Evolutionary conservation across 2,329 filamentous ascomycete genomes (phyloP).

Genomic region (Cercospora sp.): DNA sequence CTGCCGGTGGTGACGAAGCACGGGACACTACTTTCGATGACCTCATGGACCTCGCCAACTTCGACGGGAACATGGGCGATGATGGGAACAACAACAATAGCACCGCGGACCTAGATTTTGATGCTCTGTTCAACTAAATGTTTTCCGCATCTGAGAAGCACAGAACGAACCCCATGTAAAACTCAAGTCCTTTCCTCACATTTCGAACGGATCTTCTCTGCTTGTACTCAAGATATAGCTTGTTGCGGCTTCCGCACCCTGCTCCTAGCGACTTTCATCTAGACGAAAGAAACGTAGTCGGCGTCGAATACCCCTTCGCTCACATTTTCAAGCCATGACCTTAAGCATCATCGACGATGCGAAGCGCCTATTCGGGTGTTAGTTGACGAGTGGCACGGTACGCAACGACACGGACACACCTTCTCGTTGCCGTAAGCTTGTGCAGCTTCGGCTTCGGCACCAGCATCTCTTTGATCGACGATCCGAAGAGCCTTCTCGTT

Average conservation of each 20-base stretch:
- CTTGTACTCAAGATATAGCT: neutral
- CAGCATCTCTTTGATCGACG: neutral
- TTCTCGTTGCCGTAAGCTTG: constrained; percentile 9
- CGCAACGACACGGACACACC: neutral
- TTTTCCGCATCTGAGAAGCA: neutral
- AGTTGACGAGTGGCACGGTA: neutral
- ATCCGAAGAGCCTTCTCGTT: neutral
- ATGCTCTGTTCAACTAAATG: constrained; percentile 24
- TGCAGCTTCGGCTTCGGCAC: constrained; percentile 1
- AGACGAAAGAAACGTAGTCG: neutral
- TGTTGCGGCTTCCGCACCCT: neutral
- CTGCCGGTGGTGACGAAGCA: constrained; percentile 19
- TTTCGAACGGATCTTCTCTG: neutral
- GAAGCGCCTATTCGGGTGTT: neutral
- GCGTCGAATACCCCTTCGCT: neutral
- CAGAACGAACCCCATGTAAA: neutral
- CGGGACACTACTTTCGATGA: constrained; percentile 39
- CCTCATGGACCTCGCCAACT: constrained; percentile 39
- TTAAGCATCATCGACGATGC: neutral
- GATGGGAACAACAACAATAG: constrained; percentile 11
- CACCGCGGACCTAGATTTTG: constrained; percentile 24
- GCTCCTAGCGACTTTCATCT: neutral
- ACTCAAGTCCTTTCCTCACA: neutral
- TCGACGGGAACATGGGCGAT: constrained; percentile 30
- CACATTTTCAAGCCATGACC: neutral